These are phyloP conservation scores for Dioscorea dumetorum DNA, from an alignment of 106 monocot genomes.

Conservation along the genomic window DNA sequence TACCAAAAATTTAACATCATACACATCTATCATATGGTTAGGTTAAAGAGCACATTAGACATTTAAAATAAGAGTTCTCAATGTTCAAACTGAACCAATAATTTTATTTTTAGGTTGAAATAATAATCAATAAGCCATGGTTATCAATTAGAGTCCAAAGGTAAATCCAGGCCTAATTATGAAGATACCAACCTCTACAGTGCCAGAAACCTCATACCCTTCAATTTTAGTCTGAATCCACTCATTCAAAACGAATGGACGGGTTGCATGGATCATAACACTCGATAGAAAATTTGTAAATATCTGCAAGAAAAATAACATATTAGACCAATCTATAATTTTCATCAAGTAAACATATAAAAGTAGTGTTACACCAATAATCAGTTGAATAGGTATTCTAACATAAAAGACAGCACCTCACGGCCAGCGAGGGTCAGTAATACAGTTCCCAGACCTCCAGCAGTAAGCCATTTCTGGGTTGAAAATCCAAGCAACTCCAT, in stretches of 20 bases:
- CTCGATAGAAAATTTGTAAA: conserved; percentile 98
- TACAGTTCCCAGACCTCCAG: conserved; percentile 98
- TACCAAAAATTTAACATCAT: no score
- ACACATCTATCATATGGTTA: no score
- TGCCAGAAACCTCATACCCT: conserved; percentile 94
- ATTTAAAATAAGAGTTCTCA: no score
- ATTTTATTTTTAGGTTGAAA: no score
- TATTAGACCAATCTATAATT: neutral
- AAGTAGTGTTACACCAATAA: no score
- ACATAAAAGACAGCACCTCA: conserved; percentile 47
- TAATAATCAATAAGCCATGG: no score
- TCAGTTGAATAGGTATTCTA: no score
- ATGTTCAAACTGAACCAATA: no score
- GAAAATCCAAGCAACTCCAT: conserved; percentile 96
- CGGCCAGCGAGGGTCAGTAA: conserved; percentile 95
- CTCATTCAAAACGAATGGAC: conserved; percentile 89
- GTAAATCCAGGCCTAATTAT: neutral
- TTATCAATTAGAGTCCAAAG: no score
- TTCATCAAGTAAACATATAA: neutral
- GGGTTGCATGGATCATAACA: conserved; percentile 97
- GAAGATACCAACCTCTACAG: conserved; percentile 73
- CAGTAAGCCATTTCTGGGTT: conserved; percentile 95
- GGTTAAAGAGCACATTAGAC: no score
- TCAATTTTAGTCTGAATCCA: conserved; percentile 97
- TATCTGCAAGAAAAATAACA: conserved; percentile 41